A percentile compares a stretch with the other conserved stretches of the same genome.
phyloP scores from a whole-genome alignment of 768 basidiomycete genomes.

The Mrakia gelida region DNA sequence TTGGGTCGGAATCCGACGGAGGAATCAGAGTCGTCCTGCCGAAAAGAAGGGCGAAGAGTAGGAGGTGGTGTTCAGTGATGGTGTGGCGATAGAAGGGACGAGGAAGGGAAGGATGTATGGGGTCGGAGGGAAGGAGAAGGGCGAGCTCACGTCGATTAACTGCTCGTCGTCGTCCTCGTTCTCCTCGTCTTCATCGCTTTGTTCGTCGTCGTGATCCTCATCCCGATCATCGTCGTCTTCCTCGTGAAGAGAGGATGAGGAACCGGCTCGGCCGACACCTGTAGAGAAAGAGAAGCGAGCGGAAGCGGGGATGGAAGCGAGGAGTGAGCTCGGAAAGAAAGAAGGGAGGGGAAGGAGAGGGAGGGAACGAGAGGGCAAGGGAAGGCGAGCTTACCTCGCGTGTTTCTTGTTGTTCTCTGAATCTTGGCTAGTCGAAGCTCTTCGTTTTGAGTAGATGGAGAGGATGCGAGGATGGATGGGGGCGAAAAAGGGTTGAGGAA shows the following conservation, averaged over 20 bases:
- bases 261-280: not conserved
- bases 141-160: not conserved
- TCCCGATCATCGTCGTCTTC: not conserved
- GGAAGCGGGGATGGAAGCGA: not conserved
- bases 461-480: no score
- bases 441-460: no score
- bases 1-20: conserved; percentile 30
- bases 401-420: no score
- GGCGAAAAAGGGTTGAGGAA: no score
- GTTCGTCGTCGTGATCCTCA: conserved; percentile 32
- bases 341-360: not conserved
- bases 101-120: not conserved
- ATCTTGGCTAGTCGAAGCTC: no score
- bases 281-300: not conserved
- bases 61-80: not conserved
- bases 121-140: not conserved
- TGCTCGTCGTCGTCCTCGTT: conserved; percentile 34
- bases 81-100: not conserved
- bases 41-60: not conserved
- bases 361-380: not conserved
- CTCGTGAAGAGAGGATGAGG: not conserved
- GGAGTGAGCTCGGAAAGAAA: not conserved
- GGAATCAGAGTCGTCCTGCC: conserved; percentile 13
- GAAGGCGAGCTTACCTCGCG: no score
- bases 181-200: conserved; percentile 22